Evolutionary conservation across 345 rosid genomes (phyloP), one percentile per base, ranked within the genome.

Genomic region (Ailanthus altissimus): DNA sequence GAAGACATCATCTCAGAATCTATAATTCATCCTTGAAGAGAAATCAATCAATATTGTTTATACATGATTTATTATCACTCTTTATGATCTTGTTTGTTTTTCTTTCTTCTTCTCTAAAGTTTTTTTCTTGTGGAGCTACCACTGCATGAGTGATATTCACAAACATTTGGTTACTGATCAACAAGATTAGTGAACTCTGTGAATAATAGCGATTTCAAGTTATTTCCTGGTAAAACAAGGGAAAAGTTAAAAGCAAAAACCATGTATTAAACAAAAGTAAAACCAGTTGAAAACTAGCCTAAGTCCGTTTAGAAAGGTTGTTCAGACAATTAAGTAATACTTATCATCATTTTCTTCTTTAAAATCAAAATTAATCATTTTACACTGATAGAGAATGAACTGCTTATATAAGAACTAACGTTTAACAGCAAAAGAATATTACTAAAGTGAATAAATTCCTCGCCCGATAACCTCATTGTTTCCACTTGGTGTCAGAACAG

Each of bases 401-500:
- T 32, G 3, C 3, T 32, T 32, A 32, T 32, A 32, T 32, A 32
- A 32, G 38, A 56, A 21, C 60, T 12, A n/a, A 26, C 6, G 5
- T 6, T 32, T 6, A 36, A 5, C 6, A 1, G 7, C 2, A 20
- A 2, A 3, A 20, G 38, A 62, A 16, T 9, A 62, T 62, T 62
- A 18, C 7, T 16, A 40, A 36, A 3, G 23, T 40, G 8, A 32
- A 1, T 16, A 7, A 62, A 32, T 6, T 66, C 50, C 50, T 43
- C 12, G 49, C 28, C 5, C 26, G 11, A 0, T 58, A 21, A 25
- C 25, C 62, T 32, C 40, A 28, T 5, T 6, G 54, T 57, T 40
- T 45, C 71, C 12, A 9, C 23, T 47, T 54, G 21, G 28, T 58
- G 20, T 11, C 43, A 84, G 77, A 81, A 83, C 50, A 77, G 69